phyloP scores from a whole-genome alignment of 805 yeast species.

The Wickerhamiella brachini region DNA sequence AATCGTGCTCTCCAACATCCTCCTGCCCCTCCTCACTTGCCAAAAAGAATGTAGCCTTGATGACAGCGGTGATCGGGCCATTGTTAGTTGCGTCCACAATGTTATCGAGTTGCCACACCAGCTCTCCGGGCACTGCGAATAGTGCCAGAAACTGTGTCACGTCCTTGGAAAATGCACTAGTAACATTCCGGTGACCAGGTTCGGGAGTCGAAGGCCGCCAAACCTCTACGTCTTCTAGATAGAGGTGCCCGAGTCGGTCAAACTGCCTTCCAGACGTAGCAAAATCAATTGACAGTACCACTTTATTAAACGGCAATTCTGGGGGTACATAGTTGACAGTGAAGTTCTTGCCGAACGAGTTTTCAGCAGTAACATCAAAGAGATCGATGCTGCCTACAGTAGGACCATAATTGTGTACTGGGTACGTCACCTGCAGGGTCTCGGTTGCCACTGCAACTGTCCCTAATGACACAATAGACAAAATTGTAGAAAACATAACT shows the following conservation, averaged over 20 bases:
- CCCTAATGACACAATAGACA: background rate
- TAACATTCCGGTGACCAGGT: conserved; percentile 38
- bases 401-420: conserved; percentile 6
- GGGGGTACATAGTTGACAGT: conserved; percentile 23
- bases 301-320: conserved; percentile 22
- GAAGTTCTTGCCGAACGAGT: conserved; percentile 22
- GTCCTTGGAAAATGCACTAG: conserved; percentile 48
- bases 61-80: conserved; percentile 43
- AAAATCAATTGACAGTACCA: conserved; percentile 21
- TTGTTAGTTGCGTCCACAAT: conserved; percentile 34
- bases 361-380: conserved; percentile 18
- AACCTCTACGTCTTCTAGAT: conserved; percentile 42
- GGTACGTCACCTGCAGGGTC: background rate
- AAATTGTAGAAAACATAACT: background rate
- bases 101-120: conserved; percentile 53
- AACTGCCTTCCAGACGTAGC: conserved; percentile 25
- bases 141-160: conserved; percentile 40
- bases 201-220: conserved; percentile 74
- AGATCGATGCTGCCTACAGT: conserved; percentile 11
- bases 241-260: conserved; percentile 29
- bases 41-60: conserved; percentile 33
- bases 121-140: conserved; percentile 30
- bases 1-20: conserved; percentile 5
- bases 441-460: background rate
- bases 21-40: background rate